Conservation (phyloP, 495 filamentous ascomycete genomes). For the Trichoderma asperelloides region DNA sequence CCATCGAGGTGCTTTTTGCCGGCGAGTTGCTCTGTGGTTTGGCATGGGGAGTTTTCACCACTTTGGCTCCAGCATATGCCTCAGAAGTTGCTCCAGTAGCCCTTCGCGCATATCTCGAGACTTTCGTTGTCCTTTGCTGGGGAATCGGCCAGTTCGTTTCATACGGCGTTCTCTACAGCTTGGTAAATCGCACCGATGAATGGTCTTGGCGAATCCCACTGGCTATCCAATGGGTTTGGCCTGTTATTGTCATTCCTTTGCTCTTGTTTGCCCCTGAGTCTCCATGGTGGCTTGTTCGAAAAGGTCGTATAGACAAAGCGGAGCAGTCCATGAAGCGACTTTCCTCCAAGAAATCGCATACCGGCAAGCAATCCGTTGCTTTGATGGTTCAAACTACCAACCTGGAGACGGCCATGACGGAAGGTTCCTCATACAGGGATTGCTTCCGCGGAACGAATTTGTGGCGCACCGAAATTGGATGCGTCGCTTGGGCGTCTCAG, state of each 20-base stretch:
- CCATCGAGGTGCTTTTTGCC: constrained; percentile 32
- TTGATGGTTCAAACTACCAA: constrained; percentile 22
- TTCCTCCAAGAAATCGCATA: constrained; percentile 20
- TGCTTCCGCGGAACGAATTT: constrained; percentile 35
- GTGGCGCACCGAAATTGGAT: constrained; percentile 39
- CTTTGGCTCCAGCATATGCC: constrained; percentile 38
- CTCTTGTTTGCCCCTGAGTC: constrained; percentile 41
- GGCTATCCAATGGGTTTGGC: constrained; percentile 41
- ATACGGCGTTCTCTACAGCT: constrained; percentile 35
- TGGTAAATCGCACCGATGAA: constrained; percentile 25
- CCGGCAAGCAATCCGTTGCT: constrained; percentile 32
- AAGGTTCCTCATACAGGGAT: constrained; percentile 27
- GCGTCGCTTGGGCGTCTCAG: constrained; percentile 34
- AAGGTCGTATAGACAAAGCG: constrained; percentile 34
- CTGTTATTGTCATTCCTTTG: constrained; percentile 28
- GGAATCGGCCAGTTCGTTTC: constrained; percentile 38
- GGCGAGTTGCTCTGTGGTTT: constrained; percentile 39
- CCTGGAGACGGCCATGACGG: constrained; percentile 19
- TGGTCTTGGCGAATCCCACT: constrained; percentile 38
- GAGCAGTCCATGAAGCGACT: constrained; percentile 29
- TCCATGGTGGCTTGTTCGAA: constrained; percentile 40
- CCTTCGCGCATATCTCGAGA: constrained; percentile 29
- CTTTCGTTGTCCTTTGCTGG: constrained; percentile 18
- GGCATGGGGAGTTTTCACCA: constrained; percentile 45
- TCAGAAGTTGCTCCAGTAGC: constrained; percentile 36